Conservation (phyloP, 1,284 basidiomycete genomes). For the Pseudozyma thailandica region DNA sequence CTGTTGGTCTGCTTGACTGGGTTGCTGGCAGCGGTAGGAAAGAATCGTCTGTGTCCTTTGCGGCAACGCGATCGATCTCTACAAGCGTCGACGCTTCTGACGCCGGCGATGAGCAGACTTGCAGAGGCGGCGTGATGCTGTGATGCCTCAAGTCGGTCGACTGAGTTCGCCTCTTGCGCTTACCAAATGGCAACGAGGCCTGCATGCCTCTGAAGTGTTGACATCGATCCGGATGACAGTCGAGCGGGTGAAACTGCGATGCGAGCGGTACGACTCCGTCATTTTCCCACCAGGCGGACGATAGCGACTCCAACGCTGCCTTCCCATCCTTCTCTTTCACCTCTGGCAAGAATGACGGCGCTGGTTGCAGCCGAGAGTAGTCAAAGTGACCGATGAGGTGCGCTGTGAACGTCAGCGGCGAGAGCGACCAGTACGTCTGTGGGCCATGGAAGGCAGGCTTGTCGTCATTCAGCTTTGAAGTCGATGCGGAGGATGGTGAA, state of each 20-base stretch:
- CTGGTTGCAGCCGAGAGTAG: slow-evolving; percentile 19
- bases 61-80: background rate
- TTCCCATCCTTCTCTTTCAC: background rate
- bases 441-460: slow-evolving; percentile 19
- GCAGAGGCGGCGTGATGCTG: background rate
- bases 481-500: no score
- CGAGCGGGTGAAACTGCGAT: slow-evolving; percentile 49
- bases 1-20: background rate
- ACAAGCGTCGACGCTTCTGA: slow-evolving; percentile 12
- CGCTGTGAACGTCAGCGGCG: slow-evolving; percentile 28
- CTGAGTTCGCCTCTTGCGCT: slow-evolving; percentile 11
- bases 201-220: slow-evolving; percentile 32
- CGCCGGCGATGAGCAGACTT: background rate
- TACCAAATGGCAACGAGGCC: slow-evolving; percentile 11
- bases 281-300: slow-evolving; percentile 42
- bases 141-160: slow-evolving; percentile 3
- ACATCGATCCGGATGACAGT: slow-evolving; percentile 24
- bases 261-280: slow-evolving; percentile 55
- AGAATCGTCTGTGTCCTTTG: background rate
- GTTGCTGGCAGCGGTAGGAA: slow-evolving; percentile 20
- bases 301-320: background rate
- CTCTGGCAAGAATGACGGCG: slow-evolving; percentile 9
- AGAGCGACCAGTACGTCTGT: slow-evolving; percentile 32
- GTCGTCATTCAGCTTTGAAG: background rate
- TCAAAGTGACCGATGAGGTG: slow-evolving; percentile 37